These are phyloP conservation scores for Sphaerulina vaccinii DNA, from an alignment of 2,329 filamentous ascomycete species.

Conservation along the genomic window DNA sequence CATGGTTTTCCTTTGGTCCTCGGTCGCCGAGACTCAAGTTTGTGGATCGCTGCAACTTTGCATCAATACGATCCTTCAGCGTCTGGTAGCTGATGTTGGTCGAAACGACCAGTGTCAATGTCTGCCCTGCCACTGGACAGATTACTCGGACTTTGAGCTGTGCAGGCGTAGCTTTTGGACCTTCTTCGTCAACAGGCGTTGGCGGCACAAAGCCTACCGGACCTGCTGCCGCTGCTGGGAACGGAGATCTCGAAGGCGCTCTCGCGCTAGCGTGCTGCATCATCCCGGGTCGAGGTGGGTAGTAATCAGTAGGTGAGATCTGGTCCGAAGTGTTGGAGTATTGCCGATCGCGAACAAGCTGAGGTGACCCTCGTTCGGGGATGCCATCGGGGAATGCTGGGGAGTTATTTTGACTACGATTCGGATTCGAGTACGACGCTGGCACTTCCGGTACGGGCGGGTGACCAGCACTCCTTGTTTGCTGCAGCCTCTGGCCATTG, in stretches of 20 bases:
- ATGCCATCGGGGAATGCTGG: conserved; percentile 60
- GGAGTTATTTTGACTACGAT: conserved; percentile 79
- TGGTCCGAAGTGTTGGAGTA: conserved; percentile 24
- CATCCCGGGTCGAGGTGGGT: conserved; percentile 20
- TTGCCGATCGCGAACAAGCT: conserved; percentile 61
- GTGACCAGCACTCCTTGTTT: conserved; percentile 55
- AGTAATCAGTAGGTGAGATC: conserved; percentile 26
- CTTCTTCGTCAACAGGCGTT: conserved; percentile 22
- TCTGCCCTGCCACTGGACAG: conserved; percentile 73
- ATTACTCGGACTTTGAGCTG: conserved; percentile 96
- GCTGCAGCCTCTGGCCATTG: conserved; percentile 58
- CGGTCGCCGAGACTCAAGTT: conserved; percentile 78
- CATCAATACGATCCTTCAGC: conserved; percentile 91
- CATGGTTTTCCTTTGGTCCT: conserved; percentile 46
- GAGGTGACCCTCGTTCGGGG: conserved; percentile 68
- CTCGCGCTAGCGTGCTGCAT: conserved; percentile 33
- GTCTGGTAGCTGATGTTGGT: conserved; percentile 95
- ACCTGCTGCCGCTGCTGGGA: conserved; percentile 15
- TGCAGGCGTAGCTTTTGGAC: conserved; percentile 53
- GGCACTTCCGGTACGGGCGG: conserved; percentile 37
- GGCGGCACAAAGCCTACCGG: conserved; percentile 18
- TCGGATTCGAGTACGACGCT: conserved; percentile 38
- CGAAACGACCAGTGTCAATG: conserved; percentile 91
- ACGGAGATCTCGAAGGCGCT: conserved; percentile 37
- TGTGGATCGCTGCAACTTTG: conserved; percentile 85